Conservation (phyloP, 2,329 filamentous ascomycete species). For the Ascochyta rabiei region DNA sequence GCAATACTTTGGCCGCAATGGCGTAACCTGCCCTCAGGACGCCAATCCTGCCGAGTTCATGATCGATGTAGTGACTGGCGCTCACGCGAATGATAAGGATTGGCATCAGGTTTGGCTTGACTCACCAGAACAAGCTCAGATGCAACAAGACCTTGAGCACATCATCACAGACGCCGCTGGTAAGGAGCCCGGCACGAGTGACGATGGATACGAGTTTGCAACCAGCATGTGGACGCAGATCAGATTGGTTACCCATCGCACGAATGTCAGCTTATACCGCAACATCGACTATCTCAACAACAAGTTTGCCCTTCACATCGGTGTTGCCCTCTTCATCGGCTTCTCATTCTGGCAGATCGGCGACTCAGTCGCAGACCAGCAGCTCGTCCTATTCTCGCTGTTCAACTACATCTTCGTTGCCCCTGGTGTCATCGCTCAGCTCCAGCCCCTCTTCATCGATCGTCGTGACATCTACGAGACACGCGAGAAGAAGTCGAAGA, state of each 20-base stretch:
- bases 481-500: constrained; percentile 67
- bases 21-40: constrained; percentile 60
- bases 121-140: constrained; percentile 40
- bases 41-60: constrained; percentile 71
- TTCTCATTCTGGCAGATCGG: constrained; percentile 39
- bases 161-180: constrained; percentile 47
- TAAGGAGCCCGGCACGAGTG: constrained; percentile 45
- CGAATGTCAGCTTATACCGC: constrained; percentile 31
- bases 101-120: constrained; percentile 50
- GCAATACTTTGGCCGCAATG: constrained; percentile 55
- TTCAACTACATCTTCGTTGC: constrained; percentile 57
- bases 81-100: constrained; percentile 23
- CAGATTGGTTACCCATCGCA: constrained; percentile 29
- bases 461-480: constrained; percentile 60
- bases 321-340: constrained; percentile 32
- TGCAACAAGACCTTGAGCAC: constrained; percentile 46
- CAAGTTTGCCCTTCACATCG: constrained; percentile 33
- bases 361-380: constrained; percentile 45
- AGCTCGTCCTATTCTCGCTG: constrained; percentile 54
- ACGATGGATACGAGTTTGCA: constrained; percentile 49
- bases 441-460: constrained; percentile 54
- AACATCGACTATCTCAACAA: constrained; percentile 37
- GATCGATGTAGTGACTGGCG: constrained; percentile 70
- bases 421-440: constrained; percentile 48
- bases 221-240: constrained; percentile 31